These are phyloP conservation scores for Rhizophagus clarus DNA, from an alignment of 192 early-diverging fungal species.

Conservation along the genomic window DNA sequence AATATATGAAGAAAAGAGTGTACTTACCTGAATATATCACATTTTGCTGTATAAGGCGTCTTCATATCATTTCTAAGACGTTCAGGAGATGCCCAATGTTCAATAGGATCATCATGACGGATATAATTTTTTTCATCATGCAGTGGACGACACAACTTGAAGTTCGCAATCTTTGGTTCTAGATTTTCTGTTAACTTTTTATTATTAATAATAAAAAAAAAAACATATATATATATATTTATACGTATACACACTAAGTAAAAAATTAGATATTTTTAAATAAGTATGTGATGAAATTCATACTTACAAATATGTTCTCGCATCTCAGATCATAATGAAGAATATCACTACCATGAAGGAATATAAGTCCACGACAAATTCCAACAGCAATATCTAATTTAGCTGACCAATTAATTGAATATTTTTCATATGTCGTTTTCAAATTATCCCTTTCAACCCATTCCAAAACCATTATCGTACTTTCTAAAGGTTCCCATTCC, in stretches of 20 bases:
- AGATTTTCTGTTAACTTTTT: slow-evolving; percentile 14
- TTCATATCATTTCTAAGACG: slow-evolving; percentile 2
- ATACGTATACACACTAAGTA: too few species aligned
- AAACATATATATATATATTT: too few species aligned
- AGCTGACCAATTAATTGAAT: not conserved
- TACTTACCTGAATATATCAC: slow-evolving; percentile 29
- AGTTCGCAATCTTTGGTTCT: slow-evolving; percentile 18
- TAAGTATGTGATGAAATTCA: not conserved
- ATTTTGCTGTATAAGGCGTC: slow-evolving; percentile 3
- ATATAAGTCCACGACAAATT: slow-evolving; percentile 23
- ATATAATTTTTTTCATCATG: not conserved
- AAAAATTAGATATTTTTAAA: not conserved
- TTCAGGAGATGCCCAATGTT: slow-evolving; percentile 27
- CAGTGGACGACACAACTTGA: not conserved
- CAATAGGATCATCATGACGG: slow-evolving; percentile 8
- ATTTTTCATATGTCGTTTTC: slow-evolving; percentile 20
- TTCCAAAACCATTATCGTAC: slow-evolving; percentile 19
- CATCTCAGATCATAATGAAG: slow-evolving; percentile 24
- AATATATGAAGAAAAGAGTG: not conserved
- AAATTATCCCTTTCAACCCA: slow-evolving; percentile 21
- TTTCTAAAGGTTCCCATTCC: not conserved
- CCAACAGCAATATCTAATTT: slow-evolving; percentile 24
- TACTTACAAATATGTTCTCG: slow-evolving; percentile 20
- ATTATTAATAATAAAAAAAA: not conserved
- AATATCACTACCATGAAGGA: slow-evolving; percentile 17